Conservation (phyloP, 2,329 filamentous ascomycete species). For the Colletotrichum tofieldiae region DNA sequence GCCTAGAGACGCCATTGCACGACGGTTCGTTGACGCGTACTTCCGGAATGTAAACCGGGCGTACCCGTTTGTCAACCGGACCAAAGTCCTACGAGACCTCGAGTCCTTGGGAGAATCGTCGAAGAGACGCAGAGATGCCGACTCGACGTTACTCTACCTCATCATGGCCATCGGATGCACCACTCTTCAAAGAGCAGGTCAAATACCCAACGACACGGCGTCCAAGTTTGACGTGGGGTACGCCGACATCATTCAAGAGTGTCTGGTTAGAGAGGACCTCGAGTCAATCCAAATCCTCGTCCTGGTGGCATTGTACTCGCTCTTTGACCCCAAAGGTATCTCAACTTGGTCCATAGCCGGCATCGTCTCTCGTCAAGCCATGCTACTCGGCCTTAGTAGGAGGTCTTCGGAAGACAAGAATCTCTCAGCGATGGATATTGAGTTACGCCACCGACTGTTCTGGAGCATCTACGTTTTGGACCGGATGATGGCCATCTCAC, state of each 20-base stretch:
- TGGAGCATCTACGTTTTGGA: conserved; percentile 64
- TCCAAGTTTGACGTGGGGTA: conserved; percentile 56
- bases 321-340: conserved; percentile 59
- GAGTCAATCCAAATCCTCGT: conserved; percentile 60
- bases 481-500: conserved; percentile 61
- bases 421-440: conserved; percentile 48
- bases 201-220: conserved; percentile 53
- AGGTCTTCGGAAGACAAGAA: conserved; percentile 49
- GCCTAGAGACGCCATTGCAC: conserved; percentile 48
- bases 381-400: conserved; percentile 56
- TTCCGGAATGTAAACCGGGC: conserved; percentile 62
- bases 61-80: conserved; percentile 61
- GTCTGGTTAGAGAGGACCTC: conserved; percentile 53
- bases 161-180: conserved; percentile 64
- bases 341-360: conserved; percentile 59
- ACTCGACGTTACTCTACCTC: conserved; percentile 58
- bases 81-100: conserved; percentile 53
- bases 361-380: conserved; percentile 57
- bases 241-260: conserved; percentile 59
- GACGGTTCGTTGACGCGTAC: conserved; percentile 60
- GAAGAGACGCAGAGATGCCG: conserved; percentile 47
- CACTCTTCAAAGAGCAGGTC: conserved; percentile 59
- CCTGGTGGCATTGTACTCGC: conserved; percentile 59
- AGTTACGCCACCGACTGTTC: conserved; percentile 57
- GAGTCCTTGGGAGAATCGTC: conserved; percentile 49